phyloP scores from a whole-genome alignment of 768 basidiomycete species.

The Kwoniella pini region DNA sequence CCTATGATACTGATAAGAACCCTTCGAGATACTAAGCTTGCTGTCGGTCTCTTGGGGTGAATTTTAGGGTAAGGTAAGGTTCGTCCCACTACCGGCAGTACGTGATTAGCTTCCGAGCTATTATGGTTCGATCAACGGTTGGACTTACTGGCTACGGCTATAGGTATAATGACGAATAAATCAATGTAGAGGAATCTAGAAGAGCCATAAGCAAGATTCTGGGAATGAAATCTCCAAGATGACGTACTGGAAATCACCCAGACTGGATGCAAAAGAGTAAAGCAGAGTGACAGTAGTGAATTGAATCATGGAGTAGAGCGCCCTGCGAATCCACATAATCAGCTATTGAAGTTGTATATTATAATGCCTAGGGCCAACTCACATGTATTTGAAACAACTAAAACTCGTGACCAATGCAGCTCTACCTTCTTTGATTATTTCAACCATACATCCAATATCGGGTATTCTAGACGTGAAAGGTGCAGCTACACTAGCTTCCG shows the following conservation, averaged over 20 bases:
- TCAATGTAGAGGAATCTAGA: conserved; percentile 86
- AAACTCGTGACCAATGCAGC: conserved; percentile 97
- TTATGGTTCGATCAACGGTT: neutral
- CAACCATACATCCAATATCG: conserved; percentile 92
- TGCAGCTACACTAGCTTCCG: conserved; percentile 96
- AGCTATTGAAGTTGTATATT: conserved; percentile 61
- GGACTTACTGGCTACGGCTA: conserved; percentile 88
- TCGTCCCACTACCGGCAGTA: conserved; percentile 72
- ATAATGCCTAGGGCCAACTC: conserved; percentile 57
- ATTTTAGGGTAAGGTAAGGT: conserved; percentile 86
- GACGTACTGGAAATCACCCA: conserved; percentile 90
- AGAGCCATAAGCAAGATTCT: conserved; percentile 53
- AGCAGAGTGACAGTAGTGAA: conserved; percentile 96
- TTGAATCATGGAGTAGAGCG: conserved; percentile 95
- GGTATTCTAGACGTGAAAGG: conserved; percentile 93
- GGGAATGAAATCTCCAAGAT: neutral
- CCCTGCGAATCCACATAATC: conserved; percentile 62
- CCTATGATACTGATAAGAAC: conserved; percentile 91
- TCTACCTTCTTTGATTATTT: conserved; percentile 94
- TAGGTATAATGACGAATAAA: conserved; percentile 93
- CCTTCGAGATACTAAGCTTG: conserved; percentile 91
- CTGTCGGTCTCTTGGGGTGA: conserved; percentile 86
- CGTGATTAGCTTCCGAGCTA: conserved; percentile 7
- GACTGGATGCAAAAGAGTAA: conserved; percentile 92
- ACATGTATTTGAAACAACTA: conserved; percentile 99